A percentile compares a stretch with the other conserved stretches of the same genome.
Evolutionary conservation across 306 rosid species (phyloP).

Genomic region (Castanopsis chinensis): DNA sequence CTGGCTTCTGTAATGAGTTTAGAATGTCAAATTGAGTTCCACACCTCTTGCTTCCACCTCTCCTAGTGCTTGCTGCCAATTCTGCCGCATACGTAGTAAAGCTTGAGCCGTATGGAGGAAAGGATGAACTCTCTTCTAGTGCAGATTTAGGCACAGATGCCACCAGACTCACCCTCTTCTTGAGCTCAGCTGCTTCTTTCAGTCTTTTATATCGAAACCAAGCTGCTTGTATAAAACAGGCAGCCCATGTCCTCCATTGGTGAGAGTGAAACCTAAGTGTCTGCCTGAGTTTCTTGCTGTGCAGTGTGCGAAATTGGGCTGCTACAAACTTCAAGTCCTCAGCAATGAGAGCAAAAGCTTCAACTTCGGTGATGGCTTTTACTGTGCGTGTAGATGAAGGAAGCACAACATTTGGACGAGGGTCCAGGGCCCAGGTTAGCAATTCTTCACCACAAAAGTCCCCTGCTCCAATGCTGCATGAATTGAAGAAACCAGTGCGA

Average conservation of each 20-base stretch:
- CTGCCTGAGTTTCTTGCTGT: conserved; percentile 48
- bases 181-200: conserved; percentile 39
- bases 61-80: conserved; percentile 30
- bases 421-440: conserved; percentile 54
- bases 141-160: conserved; percentile 9
- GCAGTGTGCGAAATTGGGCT: conserved; percentile 54
- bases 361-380: conserved; percentile 49
- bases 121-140: conserved; percentile 39
- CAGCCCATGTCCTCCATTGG: conserved; percentile 69
- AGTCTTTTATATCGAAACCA: conserved; percentile 52
- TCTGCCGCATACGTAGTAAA: conserved; percentile 20
- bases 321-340: conserved; percentile 54
- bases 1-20: conserved; percentile 47
- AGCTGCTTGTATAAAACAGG: conserved; percentile 60
- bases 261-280: conserved; percentile 45
- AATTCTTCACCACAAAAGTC: conserved; percentile 70
- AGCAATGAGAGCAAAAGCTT: conserved; percentile 60
- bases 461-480: conserved; percentile 47
- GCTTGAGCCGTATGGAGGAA: conserved; percentile 10
- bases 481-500: conserved; percentile 53
- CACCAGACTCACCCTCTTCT: conserved; percentile 25
- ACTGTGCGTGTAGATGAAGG: conserved; percentile 57
- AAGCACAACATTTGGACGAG: conserved; percentile 36
- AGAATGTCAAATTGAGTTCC: conserved; percentile 40
- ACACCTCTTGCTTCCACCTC: conserved; percentile 40